phyloP scores from a whole-genome alignment of 352 stramenopile species.

The Globisporangium yorkense region DNA sequence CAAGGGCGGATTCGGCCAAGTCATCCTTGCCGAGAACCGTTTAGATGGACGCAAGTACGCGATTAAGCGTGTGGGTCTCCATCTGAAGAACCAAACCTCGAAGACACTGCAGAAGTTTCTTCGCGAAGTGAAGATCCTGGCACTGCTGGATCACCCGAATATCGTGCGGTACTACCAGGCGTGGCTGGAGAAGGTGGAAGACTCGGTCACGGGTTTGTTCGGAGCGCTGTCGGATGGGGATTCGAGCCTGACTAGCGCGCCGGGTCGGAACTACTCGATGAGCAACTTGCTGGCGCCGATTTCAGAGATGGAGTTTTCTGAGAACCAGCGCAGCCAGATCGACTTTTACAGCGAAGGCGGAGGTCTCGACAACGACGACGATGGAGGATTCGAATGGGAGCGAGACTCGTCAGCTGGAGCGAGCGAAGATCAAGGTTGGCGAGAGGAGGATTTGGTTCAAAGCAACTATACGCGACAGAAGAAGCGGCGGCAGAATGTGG shows the following conservation, averaged over 20 bases:
- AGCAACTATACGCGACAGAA: conserved; percentile 7
- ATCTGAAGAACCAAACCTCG: conserved; percentile 82
- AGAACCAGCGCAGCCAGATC: conserved; percentile 34
- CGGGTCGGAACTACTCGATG: conserved; percentile 54
- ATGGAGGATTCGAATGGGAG: conserved; percentile 78
- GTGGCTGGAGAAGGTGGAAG: conserved; percentile 86
- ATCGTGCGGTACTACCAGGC: conserved; percentile 92
- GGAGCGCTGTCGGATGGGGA: conserved; percentile 23
- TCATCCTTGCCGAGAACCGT: conserved; percentile 92
- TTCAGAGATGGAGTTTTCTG: conserved; percentile 58
- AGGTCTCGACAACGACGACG: conserved; percentile 37
- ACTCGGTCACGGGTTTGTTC: conserved; percentile 20
- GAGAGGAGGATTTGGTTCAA: conserved; percentile 51
- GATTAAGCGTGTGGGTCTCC: conserved; percentile 87
- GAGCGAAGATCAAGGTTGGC: conserved; percentile 38
- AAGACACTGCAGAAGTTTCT: conserved; percentile 92
- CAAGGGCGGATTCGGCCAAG: conserved; percentile 92
- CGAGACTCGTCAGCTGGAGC: conserved; percentile 38
- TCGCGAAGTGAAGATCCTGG: conserved; percentile 91
- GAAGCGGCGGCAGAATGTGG: conserved; percentile 4
- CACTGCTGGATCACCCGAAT: conserved; percentile 89
- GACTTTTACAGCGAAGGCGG: conserved; percentile 47
- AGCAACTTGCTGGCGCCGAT: conserved; percentile 71
- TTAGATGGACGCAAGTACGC: conserved; percentile 92
- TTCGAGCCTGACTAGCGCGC: conserved; percentile 23